A percentile compares a stretch with the other conserved stretches of the same genome.
Conservation (phyloP, 129 eudicot genomes). For the Erigeron canadensis region DNA sequence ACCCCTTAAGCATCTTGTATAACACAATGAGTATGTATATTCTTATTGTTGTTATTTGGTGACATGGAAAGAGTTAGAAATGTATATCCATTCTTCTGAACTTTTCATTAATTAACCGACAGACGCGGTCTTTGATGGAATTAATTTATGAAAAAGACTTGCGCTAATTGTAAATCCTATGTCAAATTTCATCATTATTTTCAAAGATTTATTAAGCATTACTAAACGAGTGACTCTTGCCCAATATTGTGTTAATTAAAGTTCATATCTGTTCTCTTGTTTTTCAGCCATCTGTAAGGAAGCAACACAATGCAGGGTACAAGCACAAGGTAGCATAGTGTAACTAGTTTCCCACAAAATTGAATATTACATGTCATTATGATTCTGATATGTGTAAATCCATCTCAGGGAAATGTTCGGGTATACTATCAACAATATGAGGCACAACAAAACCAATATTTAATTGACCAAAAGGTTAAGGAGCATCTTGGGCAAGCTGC, state of each 20-base stretch:
- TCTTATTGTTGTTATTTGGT: too few relatives aligned
- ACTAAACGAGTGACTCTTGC: neutral
- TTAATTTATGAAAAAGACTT: neutral
- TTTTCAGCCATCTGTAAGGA: conserved; percentile 86
- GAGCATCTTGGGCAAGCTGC: conserved; percentile 16
- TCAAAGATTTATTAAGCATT: neutral
- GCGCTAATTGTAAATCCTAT: neutral
- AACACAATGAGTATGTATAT: neutral
- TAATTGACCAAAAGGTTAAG: conserved; percentile 1
- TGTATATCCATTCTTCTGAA: too few relatives aligned
- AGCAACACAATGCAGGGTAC: conserved; percentile 41
- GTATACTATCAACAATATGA: neutral
- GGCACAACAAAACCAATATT: conserved; percentile 1
- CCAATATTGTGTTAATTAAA: neutral
- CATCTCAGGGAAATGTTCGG: neutral
- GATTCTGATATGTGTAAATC: neutral
- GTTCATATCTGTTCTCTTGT: neutral
- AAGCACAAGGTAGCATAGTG: neutral
- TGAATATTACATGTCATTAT: neutral
- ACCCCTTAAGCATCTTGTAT: conserved; percentile 2
- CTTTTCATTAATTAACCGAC: too few relatives aligned
- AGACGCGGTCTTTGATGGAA: neutral
- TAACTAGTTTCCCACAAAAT: neutral
- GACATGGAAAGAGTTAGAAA: too few relatives aligned
- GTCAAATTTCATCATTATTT: neutral